Evolutionary conservation across 2,329 filamentous ascomycete species (phyloP), one percentile per base, ranked within the genome.

Genomic region (Fusarium pilosicola): DNA sequence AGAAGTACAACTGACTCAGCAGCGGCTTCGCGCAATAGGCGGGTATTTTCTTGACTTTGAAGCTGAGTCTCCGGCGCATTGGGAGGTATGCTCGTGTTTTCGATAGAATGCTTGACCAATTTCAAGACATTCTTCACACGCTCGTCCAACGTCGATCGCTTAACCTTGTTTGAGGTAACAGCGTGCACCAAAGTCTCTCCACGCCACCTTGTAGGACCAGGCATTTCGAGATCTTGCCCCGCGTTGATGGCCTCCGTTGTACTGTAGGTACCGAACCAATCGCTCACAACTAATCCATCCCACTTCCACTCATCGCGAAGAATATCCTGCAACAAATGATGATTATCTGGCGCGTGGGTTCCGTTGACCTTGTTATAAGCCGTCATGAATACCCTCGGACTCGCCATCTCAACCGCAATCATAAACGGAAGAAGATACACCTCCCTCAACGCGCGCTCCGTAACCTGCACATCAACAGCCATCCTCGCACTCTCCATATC

Each of bases 401-500:
- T 62, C 3, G 44, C 62, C 56, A 64, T 64, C 11, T 61, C 56
- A 6, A 51, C 38, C 0, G 62, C 56, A n/a, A 64, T 61, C 62
- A 64, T 64, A 7, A 64, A 64, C 20, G 62, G 62, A 13, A 62
- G 26, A 34, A 64, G 30, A 28, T 64, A 64, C 1, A 64, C 45
- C 22, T 64, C 62, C 4, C 62, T 34, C 3, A 64, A 12, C 14
- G 62, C 62, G 2, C 62, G 9, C 6, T 70, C 65, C 4, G 62
- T 51, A 3, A 70, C 38, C 3, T 65, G 65, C 0, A 70, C 18
- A 2, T 70, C 60, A 18, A 70, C 60, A 18, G 68, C 68, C 65
- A 70, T 70, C 2, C 68, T 39, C 1, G 65, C 65, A 36, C 66
- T 70, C 32, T 70, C 68, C 68, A 70, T 70, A n/a, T 70, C 68